A percentile compares a stretch with the other conserved stretches of the same genome.
phyloP scores from a whole-genome alignment of 208 protist genomes.

The Trypanosoma avium region DNA sequence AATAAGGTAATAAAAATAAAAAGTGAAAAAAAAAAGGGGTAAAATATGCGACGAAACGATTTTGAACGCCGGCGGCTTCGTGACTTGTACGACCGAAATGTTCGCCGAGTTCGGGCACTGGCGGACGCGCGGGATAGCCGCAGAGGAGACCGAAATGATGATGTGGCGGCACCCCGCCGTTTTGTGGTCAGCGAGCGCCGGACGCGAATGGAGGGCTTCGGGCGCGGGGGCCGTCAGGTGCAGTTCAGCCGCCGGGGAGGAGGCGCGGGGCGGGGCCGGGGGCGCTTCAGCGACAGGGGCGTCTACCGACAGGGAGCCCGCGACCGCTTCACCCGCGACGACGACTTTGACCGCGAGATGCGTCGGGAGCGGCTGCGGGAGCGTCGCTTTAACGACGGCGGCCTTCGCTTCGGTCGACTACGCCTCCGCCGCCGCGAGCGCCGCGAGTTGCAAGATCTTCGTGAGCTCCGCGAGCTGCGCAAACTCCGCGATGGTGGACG shows the following conservation, averaged over 20 bases:
- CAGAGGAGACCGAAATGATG: slow-evolving; percentile 40
- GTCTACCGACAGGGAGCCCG: slow-evolving; percentile 61
- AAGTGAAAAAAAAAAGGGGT: background rate
- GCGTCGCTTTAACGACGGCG: slow-evolving; percentile 4
- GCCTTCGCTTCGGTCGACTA: slow-evolving; percentile 27
- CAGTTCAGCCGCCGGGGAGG: slow-evolving; percentile 28
- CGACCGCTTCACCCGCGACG: slow-evolving; percentile 79
- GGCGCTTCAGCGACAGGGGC: slow-evolving; percentile 62
- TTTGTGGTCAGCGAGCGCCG: slow-evolving; percentile 77
- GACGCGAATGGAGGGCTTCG: slow-evolving; percentile 80
- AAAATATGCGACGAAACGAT: slow-evolving; percentile 68
- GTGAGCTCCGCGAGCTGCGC: slow-evolving; percentile 18
- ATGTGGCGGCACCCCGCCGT: slow-evolving; percentile 59
- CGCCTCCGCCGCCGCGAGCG: slow-evolving; percentile 31
- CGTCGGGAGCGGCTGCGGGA: slow-evolving; percentile 52
- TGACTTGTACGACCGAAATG: slow-evolving; percentile 80
- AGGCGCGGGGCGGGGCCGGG: slow-evolving; percentile 4
- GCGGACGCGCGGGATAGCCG: slow-evolving; percentile 75
- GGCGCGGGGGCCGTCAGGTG: slow-evolving; percentile 67
- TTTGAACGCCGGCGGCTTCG: slow-evolving; percentile 77
- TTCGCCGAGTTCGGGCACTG: slow-evolving; percentile 61
- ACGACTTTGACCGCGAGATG: slow-evolving; percentile 61
- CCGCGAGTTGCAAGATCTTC: slow-evolving; percentile 8
- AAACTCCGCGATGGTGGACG: slow-evolving; percentile 10
- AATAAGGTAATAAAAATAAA: slow-evolving; percentile 5